phyloP scores from a whole-genome alignment of 768 basidiomycete species.

The Scleroderma bovista region DNA sequence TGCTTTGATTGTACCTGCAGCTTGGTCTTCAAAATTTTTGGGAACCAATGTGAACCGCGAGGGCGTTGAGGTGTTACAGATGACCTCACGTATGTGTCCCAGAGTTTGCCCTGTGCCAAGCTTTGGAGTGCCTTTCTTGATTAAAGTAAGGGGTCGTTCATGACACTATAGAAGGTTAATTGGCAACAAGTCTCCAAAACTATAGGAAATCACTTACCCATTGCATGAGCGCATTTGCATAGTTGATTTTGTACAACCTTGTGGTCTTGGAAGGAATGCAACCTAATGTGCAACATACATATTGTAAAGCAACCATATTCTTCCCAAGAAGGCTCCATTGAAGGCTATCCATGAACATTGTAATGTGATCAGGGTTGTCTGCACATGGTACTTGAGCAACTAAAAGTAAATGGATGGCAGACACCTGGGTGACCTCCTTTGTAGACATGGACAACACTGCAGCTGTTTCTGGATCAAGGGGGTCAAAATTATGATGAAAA shows the following conservation, averaged over 20 bases:
- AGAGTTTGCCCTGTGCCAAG: neutral
- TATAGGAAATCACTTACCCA: neutral
- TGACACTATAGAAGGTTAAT: neutral
- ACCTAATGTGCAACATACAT: neutral
- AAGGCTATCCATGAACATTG: neutral
- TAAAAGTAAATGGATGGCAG: slow-evolving; percentile 5
- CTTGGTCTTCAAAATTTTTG: slow-evolving; percentile 11
- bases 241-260: neutral
- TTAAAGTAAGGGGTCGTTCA: neutral
- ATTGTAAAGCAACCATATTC: neutral
- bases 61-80: slow-evolving; percentile 2
- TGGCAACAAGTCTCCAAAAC: neutral
- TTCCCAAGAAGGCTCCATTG: slow-evolving; percentile 2
- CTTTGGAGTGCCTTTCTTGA: neutral
- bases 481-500: slow-evolving; percentile 1
- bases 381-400: neutral
- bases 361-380: neutral
- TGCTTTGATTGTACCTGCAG: slow-evolving; percentile 13
- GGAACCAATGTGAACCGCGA: slow-evolving; percentile 15
- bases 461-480: neutral
- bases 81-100: slow-evolving; percentile 1
- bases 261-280: neutral
- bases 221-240: neutral
- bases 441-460: neutral
- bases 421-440: slow-evolving; percentile 2